Evolutionary conservation across 169 alveolate genomes (phyloP), one percentile per base, ranked within the genome.

Genomic region (Babesia ovata): DNA sequence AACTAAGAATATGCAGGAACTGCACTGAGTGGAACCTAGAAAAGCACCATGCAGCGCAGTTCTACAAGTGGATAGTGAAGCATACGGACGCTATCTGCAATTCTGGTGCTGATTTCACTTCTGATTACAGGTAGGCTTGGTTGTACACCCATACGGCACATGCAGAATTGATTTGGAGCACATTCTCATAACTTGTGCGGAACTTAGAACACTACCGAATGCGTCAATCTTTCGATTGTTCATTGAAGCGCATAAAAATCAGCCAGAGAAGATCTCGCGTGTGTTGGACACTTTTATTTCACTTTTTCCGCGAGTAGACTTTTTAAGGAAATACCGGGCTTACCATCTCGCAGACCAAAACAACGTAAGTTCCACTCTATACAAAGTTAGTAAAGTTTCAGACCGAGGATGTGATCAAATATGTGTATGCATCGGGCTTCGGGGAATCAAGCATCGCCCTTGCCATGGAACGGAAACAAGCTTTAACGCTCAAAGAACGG

Each of bases 21-120:
- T 82, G 84, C 50, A 50, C 58, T 19, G 89, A 82, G 69, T 82
- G 89, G 89, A 72, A 82, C 63, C 49, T 82, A 73, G 89, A 82
- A 39, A 73, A 65, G 36, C 89, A 82, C 42, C 74, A 72, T 9
- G 28, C 48, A 22, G 89, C 89, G 26, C 67, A 74, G 33, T 74
- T 75, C 36, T 74, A 74, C 63, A 73, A 66, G 71, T 73, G 85
- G 85, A 76, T 60, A 6, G 74, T 67, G 9, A 72, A 82, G 39
- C 79, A 82, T 19, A 28, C 59, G 49, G 89, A 73, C 16, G 26
- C 50, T 11, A n/a, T 82, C 21, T 29, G 71, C 22, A 33, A 29
- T 26, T 10, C 29, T 1, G 60, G 36, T 9, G 67, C 12, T 19
- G 44, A 13, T 4, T 17, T 8, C 16, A 60, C 65, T 4, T 13